Base-by-base conservation (phyloP, 148 eudicot genomes). In the Persicaria tinctoria region DNA sequence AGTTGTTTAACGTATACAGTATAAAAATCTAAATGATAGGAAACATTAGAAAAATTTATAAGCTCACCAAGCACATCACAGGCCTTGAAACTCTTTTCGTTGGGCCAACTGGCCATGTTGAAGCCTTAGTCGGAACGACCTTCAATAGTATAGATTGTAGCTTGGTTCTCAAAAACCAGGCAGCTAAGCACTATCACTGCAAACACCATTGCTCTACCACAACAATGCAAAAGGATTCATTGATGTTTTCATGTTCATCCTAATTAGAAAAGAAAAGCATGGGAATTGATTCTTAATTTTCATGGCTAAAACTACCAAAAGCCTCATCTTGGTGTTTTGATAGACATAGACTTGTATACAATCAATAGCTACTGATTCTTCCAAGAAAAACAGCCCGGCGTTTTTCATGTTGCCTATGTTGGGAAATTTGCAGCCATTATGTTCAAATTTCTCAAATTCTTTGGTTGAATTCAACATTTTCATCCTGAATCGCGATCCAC, bases 41-140 rank as follows among this genome's bases (percentile, higher is more conserved):
- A 32, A 32, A 32, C 38, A 32, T 32, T 2, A 54, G 57, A 17
- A 54, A 14, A 54, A 13, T 54, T 4, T 0, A 56, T 0, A 17
- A n/a, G 6, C 78, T 66, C 3, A 85, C 88, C 82, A 12, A 85
- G 75, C 5, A 51, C 75, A 54, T 85, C 88, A 53, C 84, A 84
- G 63, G 82, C 84, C 66, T 60, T 80, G 46, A 85, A 83, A 47
- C 53, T 44, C 79, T 80, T 85, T 80, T 80, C 84, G 6, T 57
- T 75, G 9, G 84, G 68, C 84, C 84, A 85, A 45, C 27, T 49
- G 10, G 51, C 77, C 3, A 83, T 76, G 59, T 73, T 77, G 16
- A 78, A 83, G 56, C 73, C 77, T 86, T 86, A 85, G 8, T 80
- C 85, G 53, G 73, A 38, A 4, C 72, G 9, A 47, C 78, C 85